phyloP scores from a whole-genome alignment of 177 flowering plant species.

The Telopea speciosissima region DNA sequence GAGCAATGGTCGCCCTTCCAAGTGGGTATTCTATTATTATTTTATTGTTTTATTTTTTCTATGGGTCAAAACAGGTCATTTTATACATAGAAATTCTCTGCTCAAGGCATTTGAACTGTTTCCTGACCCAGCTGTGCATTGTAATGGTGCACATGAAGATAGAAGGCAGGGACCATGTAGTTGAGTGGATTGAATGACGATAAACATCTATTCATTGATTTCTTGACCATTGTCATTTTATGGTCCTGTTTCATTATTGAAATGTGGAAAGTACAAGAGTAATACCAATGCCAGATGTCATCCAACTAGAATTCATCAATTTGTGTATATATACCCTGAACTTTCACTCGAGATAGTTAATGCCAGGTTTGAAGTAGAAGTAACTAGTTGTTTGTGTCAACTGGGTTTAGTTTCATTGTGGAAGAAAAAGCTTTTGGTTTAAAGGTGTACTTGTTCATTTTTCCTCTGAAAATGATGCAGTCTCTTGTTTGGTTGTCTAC shows the following conservation, averaged over 20 bases:
- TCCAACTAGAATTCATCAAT: not conserved
- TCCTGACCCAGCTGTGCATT: not conserved
- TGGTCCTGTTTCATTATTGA: not conserved
- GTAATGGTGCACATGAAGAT: not conserved
- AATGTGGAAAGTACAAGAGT: not conserved
- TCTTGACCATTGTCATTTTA: not conserved
- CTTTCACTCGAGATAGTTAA: not conserved
- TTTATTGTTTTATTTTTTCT: too few species aligned
- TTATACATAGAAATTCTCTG: not conserved
- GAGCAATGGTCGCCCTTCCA: conserved; percentile 68
- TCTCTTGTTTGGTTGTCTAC: not conserved
- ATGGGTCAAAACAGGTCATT: too few species aligned
- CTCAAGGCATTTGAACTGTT: not conserved
- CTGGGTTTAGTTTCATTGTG: not conserved
- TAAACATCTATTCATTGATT: not conserved
- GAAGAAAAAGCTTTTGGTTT: not conserved
- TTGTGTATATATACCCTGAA: not conserved
- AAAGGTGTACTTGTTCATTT: not conserved
- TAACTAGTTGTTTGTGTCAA: not conserved
- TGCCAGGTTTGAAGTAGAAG: not conserved
- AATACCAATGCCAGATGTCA: not conserved
- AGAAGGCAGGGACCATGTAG: not conserved
- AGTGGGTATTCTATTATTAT: conserved; percentile 34
- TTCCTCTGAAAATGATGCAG: not conserved
- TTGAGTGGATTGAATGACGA: not conserved